Percentiles rank a stretch among this genome's conserved stretches.
phyloP scores from a whole-genome alignment of 768 basidiomycete genomes.

The Sarcomyxa edulis region DNA sequence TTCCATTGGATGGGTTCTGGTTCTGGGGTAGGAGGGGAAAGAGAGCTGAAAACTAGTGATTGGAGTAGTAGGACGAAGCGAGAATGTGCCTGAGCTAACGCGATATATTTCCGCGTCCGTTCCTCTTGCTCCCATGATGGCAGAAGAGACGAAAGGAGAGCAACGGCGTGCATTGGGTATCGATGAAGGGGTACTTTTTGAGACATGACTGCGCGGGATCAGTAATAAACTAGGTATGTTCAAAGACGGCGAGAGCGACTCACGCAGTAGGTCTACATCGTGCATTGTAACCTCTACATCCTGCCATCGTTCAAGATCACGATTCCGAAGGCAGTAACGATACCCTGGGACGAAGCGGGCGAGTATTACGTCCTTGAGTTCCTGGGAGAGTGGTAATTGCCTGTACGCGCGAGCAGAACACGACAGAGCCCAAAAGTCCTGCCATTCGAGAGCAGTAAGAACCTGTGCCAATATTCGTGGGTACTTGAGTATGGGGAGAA shows the following conservation, averaged over 20 bases:
- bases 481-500: constrained; percentile 11
- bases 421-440: constrained; percentile 31
- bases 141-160: constrained; percentile 35
- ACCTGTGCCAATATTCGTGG: constrained; percentile 21
- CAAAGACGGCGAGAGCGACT: constrained; percentile 22
- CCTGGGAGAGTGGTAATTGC: constrained; percentile 21
- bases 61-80: constrained; percentile 73
- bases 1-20: constrained; percentile 31
- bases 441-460: constrained; percentile 31
- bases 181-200: constrained; percentile 59
- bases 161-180: constrained; percentile 67
- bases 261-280: constrained; percentile 64
- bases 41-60: constrained; percentile 62
- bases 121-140: constrained; percentile 27
- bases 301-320: constrained; percentile 34
- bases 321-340: constrained; percentile 30
- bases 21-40: constrained; percentile 39
- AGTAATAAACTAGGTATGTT: constrained; percentile 5
- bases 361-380: constrained; percentile 33
- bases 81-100: constrained; percentile 60
- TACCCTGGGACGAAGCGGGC: constrained; percentile 58
- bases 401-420: constrained; percentile 28
- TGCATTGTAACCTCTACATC: constrained; percentile 48
- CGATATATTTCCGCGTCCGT: constrained; percentile 31
- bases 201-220: constrained; percentile 47